These are phyloP conservation scores for Panaeolus cyanescens DNA, from an alignment of 768 basidiomycete genomes.

Conservation along the genomic window DNA sequence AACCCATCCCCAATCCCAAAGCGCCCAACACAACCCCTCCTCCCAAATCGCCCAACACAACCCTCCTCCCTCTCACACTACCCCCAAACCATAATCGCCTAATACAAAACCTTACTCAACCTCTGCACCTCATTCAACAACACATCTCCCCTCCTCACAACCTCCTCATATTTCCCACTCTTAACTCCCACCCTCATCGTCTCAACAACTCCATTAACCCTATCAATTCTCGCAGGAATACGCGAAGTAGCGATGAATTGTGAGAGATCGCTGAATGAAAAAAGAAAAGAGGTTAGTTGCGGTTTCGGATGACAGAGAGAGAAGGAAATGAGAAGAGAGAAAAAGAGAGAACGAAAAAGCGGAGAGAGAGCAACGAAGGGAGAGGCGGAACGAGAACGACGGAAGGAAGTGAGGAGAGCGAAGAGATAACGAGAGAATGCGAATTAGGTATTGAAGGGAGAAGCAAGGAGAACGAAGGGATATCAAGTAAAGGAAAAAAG, in stretches of 20 bases:
- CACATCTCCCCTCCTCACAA: constrained; percentile 92
- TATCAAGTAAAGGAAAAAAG: no score
- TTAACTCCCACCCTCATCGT: constrained; percentile 73
- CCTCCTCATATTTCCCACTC: constrained; percentile 88
- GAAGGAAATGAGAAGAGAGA: background rate
- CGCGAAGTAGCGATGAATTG: constrained; percentile 89
- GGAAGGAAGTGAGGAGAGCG: background rate
- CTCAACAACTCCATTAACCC: constrained; percentile 92
- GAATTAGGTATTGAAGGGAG: no score
- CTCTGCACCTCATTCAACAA: constrained; percentile 86
- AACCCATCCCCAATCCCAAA: no score
- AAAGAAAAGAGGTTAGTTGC: no score
- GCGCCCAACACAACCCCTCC: no score
- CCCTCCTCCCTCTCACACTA: no score
- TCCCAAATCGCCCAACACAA: no score
- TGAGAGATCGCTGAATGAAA: constrained; percentile 83
- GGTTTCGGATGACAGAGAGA: background rate
- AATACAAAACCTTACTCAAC: constrained; percentile 85
- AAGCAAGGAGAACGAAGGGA: no score
- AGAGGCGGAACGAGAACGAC: background rate
- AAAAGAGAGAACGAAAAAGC: no score
- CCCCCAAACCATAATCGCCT: constrained; percentile 12
- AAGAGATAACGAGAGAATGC: background rate
- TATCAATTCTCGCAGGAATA: constrained; percentile 88
- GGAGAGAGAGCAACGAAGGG: no score